Evolutionary conservation across 2,329 filamentous ascomycete genomes (phyloP).

Genomic region (Neoscytalidium dimidiatum): DNA sequence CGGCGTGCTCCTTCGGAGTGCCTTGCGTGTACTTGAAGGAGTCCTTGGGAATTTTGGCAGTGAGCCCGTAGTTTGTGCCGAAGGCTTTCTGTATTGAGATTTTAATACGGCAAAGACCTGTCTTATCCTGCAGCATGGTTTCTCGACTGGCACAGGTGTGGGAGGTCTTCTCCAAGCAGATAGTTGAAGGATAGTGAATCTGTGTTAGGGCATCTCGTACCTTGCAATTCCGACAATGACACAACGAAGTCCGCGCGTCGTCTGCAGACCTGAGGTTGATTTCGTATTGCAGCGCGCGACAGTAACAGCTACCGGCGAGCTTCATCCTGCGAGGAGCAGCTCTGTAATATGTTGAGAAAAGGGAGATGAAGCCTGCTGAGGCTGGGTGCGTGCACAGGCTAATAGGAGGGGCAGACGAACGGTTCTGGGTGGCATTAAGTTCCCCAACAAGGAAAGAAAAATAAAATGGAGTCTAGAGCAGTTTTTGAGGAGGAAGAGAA

Average conservation of each 20-base stretch:
- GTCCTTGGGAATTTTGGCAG: slow-evolving; percentile 51
- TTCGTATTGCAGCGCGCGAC: slow-evolving; percentile 49
- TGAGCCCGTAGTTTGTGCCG: slow-evolving; percentile 54
- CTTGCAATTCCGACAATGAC: slow-evolving; percentile 57
- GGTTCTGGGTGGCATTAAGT: not conserved
- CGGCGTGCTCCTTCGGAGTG: slow-evolving; percentile 43
- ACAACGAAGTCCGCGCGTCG: slow-evolving; percentile 54
- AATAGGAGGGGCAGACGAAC: not conserved
- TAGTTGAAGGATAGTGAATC: not conserved
- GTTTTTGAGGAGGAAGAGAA: not conserved
- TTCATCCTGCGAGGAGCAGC: slow-evolving; percentile 16
- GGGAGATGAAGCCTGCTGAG: not conserved
- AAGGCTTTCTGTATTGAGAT: slow-evolving; percentile 48
- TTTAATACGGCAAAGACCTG: too few species aligned
- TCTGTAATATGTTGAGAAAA: not conserved
- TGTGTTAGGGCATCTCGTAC: slow-evolving; percentile 25
- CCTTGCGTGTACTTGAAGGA: slow-evolving; percentile 41
- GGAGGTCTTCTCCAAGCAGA: too few species aligned
- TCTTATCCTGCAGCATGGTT: too few species aligned
- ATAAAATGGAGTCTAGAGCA: not conserved
- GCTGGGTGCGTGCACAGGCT: not conserved
- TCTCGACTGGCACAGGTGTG: too few species aligned
- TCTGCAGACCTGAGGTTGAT: slow-evolving; percentile 47
- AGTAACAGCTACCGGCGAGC: slow-evolving; percentile 50
- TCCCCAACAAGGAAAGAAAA: not conserved